Evolutionary conservation across 2,329 filamentous ascomycete species (phyloP), one percentile per base, ranked within the genome.

Genomic region (Stemphylium vesicarium): DNA sequence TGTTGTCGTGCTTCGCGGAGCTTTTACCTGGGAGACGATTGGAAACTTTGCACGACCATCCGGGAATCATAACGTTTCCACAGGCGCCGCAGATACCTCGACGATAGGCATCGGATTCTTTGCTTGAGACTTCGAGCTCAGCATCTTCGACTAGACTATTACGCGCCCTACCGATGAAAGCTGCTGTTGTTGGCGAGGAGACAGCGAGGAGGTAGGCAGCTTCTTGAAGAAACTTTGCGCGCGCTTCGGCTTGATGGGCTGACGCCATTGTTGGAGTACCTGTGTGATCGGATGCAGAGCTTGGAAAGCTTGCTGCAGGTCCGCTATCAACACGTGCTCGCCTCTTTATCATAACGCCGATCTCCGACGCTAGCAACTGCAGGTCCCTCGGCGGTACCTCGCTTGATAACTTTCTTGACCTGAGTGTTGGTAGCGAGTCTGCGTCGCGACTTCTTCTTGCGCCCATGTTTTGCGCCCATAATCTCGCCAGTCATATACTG

Each of bases 71-170:
- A 5, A 69, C 43, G 45, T 63, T 72, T 5, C 77, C 77, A 50
- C 77, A 79, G 12, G 74, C 70, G 38, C 68, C 64, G 53, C 77
- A 79, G 12, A 70, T 52, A 9, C 68, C 64, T 50, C 71, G 65
- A 38, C 65, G 68, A 42, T 67, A 63, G 35, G 68, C 62, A 49
- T 72, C 69, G 49, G 52, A 58, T 41, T 73, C 70, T 54, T 71
- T 74, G 35, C 53, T 59, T 15, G 67, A 33, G 16, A 63, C 46
- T 31, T 66, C 60, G 10, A 69, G 35, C 33, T 71, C 65, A 11
- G 65, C 62, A 50, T 75, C 68, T 35, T 69, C 62, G n/a, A 65
- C 43, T 18, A 75, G 61, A 31, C 49, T 60, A 56, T 67, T 65
- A 39, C 65, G 65, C 22, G 66, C 68, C 43, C 66, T 53, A 35